Evolutionary conservation across 148 eudicot genomes (phyloP).

Genomic region (Camellia granthamiana): DNA sequence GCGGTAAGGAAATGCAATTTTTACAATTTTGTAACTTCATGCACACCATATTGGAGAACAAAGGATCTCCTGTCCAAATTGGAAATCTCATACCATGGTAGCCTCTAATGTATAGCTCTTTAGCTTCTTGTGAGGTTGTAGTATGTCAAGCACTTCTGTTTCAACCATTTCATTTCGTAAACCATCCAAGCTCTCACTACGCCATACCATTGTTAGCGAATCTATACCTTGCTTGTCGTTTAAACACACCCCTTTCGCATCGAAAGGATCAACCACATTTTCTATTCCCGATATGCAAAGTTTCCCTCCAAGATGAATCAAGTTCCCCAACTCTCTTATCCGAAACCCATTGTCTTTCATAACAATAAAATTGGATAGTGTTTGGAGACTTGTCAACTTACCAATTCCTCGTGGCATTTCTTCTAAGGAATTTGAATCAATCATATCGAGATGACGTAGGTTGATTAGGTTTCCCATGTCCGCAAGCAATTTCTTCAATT

Average conservation of each 20-base stretch:
- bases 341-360: not conserved
- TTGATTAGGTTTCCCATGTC: not conserved
- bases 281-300: constrained; percentile 15
- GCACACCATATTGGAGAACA: too few relatives aligned
- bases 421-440: not conserved
- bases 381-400: constrained; percentile 13
- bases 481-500: not conserved
- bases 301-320: constrained; percentile 15
- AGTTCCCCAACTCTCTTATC: constrained; percentile 9
- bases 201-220: constrained; percentile 9
- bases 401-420: constrained; percentile 19
- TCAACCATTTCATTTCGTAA: not conserved
- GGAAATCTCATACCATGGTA: too few relatives aligned
- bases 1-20: too few relatives aligned
- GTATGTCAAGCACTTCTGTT: constrained; percentile 9
- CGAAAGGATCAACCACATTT: not conserved
- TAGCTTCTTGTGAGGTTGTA: not conserved
- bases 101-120: too few relatives aligned
- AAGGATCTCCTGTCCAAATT: too few relatives aligned
- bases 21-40: too few relatives aligned
- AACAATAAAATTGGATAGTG: constrained; percentile 18
- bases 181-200: not conserved
- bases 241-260: constrained; percentile 11
- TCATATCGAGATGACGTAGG: constrained; percentile 15
- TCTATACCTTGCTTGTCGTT: constrained; percentile 4